Base-by-base conservation (phyloP, 2,329 filamentous ascomycete genomes). In the Clarireedia hainanense region DNA sequence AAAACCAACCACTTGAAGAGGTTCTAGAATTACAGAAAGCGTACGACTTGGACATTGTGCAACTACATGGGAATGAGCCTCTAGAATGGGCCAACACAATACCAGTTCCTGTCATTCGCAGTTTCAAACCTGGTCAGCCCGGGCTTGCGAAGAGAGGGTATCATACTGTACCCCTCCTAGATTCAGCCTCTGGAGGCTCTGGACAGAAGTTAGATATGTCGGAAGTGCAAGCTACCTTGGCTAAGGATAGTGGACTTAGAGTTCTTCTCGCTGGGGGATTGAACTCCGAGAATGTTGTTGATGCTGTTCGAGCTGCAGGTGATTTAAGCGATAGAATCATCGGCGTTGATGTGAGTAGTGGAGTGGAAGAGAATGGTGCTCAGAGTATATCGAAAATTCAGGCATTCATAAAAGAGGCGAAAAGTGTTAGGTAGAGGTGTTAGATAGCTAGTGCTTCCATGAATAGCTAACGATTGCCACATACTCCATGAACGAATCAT, bases 311-410 rank as follows among this genome's bases (percentile, higher is more conserved):
- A 23, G 77, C 79, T 14, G 73, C 92, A 15, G 86, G 84, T 0
- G 75, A 79, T 6, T 69, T 81, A 9, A 75, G 76, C 26, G 76
- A 76, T 9, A 81, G 85, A 58, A 81, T 96, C 12, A 75, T 91
- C 36, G 91, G 86, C 2, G 88, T 99, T 3, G 94, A 99, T 74
- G 89, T 96, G 20, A 96, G 91, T 71, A 96, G 89, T 67, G 95
- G 95, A 0, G 91, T 99, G 2, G 94, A 97, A 72, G 84, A 83
- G 37, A 80, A 86, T 63, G 92, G 91, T 2, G 76, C 83, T 68
- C 94, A 99, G 72, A 88, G 85, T 70, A 65, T 92, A 56, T 80
- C 83, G 17, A 95, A 87, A 74, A 97, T 99, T 63, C 76, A 77
- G 60, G 81, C 80, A 4, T 99, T 99, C 71, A 77, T 97, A 42